Percentiles rank a stretch among this genome's conserved stretches.
Evolutionary conservation across 441 rosid species (phyloP).

Genomic region (Pelargonium cotyledonis): DNA sequence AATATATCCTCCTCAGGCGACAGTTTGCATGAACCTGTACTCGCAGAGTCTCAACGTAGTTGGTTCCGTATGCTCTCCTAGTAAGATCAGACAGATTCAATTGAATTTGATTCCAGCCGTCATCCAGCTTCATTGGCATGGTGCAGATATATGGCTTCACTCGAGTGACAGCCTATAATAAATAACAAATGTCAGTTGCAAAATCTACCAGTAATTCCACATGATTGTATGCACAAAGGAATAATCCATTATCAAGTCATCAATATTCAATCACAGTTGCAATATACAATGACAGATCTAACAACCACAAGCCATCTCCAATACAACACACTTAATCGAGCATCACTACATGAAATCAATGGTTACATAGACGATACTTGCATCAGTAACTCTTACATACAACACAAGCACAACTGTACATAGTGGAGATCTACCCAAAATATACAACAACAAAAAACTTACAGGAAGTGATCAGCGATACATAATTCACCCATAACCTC

Average conservation of each 20-base stretch:
- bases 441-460: not conserved
- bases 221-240: not conserved
- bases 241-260: not conserved
- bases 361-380: not conserved
- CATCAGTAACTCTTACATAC: not conserved
- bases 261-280: not conserved
- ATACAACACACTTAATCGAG: not conserved
- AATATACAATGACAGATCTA: not conserved
- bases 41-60: slow-evolving; percentile 84
- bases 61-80: slow-evolving; percentile 88
- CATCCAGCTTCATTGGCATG: slow-evolving; percentile 92
- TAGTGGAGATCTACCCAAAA: not conserved
- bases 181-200: not conserved
- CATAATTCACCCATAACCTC: not conserved
- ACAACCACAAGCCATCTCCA: not conserved
- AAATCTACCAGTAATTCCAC: not conserved
- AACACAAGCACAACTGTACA: not conserved
- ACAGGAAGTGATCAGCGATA: not conserved
- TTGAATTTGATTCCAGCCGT: slow-evolving; percentile 96
- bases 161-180: slow-evolving; percentile 67
- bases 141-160: slow-evolving; percentile 96
- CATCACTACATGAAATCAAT: not conserved
- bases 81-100: slow-evolving; percentile 86
- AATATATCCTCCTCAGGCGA: slow-evolving; percentile 81
- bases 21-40: slow-evolving; percentile 97